Evolutionary conservation across 1,139 yeast species (phyloP).

Genomic region (Suhomyces wounanorum): DNA sequence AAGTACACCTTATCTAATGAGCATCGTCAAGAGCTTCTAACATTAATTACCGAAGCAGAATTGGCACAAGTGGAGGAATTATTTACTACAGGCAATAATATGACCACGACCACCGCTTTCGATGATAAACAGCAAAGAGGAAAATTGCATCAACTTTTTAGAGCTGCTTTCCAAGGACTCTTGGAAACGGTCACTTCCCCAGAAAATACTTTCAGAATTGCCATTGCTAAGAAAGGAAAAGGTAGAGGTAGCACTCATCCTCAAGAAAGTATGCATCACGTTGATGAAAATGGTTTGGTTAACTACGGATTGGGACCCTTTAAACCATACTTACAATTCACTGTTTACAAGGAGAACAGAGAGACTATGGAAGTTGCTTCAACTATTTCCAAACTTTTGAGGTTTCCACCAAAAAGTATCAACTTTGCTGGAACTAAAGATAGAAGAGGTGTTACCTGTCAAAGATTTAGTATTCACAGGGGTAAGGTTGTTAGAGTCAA

Average conservation of each 20-base stretch:
- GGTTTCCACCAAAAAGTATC: slow-evolving; percentile 68
- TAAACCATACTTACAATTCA: slow-evolving; percentile 71
- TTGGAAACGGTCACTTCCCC: slow-evolving; percentile 79
- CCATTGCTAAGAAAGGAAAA: slow-evolving; percentile 42
- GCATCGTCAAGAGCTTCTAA: slow-evolving; percentile 48
- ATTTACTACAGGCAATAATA: slow-evolving; percentile 56
- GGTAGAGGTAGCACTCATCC: slow-evolving; percentile 24
- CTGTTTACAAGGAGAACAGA: slow-evolving; percentile 88
- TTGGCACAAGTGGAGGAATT: slow-evolving; percentile 56
- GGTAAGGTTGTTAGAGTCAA: slow-evolving; percentile 79
- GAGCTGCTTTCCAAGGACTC: slow-evolving; percentile 72
- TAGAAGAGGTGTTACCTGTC: slow-evolving; percentile 94
- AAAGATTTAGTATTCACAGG: slow-evolving; percentile 69
- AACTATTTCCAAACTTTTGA: slow-evolving; percentile 67
- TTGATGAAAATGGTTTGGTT: slow-evolving; percentile 47
- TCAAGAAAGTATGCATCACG: slow-evolving; percentile 52
- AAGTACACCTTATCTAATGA: slow-evolving; percentile 50
- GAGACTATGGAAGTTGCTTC: slow-evolving; percentile 96
- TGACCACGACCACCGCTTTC: slow-evolving; percentile 60
- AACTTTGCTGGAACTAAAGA: slow-evolving; percentile 96
- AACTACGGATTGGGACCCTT: slow-evolving; percentile 68
- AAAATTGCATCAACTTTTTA: slow-evolving; percentile 69
- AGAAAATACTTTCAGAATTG: slow-evolving; percentile 63
- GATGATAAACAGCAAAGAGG: slow-evolving; percentile 75
- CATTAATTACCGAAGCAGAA: slow-evolving; percentile 60